Percentiles rank a stretch among this genome's conserved stretches.
Evolutionary conservation across 2,329 filamentous ascomycete genomes (phyloP).

Genomic region (Boeremia lycopersici): DNA sequence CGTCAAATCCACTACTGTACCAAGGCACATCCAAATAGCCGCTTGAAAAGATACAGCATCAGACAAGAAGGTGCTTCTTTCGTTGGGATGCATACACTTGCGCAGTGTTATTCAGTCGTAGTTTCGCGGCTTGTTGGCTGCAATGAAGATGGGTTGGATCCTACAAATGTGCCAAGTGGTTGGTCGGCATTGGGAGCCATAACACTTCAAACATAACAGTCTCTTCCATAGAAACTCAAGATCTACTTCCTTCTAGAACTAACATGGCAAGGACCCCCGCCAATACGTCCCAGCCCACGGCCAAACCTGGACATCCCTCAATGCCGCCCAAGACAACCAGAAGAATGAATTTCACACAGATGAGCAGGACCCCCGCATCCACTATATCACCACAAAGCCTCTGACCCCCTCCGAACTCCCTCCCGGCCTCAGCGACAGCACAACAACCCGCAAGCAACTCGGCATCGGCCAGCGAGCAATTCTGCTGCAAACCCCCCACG

Average conservation of each 20-base stretch:
- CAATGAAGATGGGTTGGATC: too few relatives aligned
- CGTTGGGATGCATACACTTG: too few relatives aligned
- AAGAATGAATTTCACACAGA: slow-evolving; percentile 62
- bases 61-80: not conserved
- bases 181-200: too few relatives aligned
- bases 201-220: too few relatives aligned
- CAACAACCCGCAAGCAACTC: slow-evolving; percentile 54
- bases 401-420: slow-evolving; percentile 27
- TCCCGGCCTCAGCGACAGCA: slow-evolving; percentile 45
- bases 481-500: slow-evolving; percentile 66
- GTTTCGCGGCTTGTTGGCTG: too few relatives aligned
- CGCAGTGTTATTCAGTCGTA: too few relatives aligned
- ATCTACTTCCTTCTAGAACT: not conserved
- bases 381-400: slow-evolving; percentile 52
- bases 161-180: too few relatives aligned
- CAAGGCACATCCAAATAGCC: not conserved
- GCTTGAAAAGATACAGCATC: not conserved
- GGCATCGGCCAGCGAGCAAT: slow-evolving; percentile 78
- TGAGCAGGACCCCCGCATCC: slow-evolving; percentile 51
- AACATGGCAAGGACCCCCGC: slow-evolving; percentile 58
- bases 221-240: not conserved
- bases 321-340: slow-evolving; percentile 51
- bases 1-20: not conserved
- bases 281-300: slow-evolving; percentile 70
- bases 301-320: slow-evolving; percentile 70